phyloP scores from a whole-genome alignment of 192 early-diverging fungal genomes.

The Backusella circina region DNA sequence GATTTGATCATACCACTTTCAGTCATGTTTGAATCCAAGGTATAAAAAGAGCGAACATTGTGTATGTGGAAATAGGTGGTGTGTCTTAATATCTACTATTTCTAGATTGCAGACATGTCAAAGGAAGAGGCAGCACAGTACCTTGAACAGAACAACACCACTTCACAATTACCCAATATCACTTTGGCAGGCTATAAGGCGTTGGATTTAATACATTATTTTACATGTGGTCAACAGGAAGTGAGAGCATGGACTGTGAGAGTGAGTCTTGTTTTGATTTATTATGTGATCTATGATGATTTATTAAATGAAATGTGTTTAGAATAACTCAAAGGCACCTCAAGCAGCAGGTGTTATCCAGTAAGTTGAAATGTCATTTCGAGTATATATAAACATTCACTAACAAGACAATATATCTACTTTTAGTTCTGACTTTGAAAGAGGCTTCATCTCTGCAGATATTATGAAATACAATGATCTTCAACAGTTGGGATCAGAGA shows the following conservation, averaged over 20 bases:
- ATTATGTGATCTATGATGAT: not conserved
- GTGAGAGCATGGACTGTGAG: conserved; percentile 78
- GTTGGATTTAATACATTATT: conserved; percentile 70
- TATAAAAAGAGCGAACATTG: conserved; percentile 16
- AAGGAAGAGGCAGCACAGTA: conserved; percentile 44
- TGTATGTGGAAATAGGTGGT: not conserved
- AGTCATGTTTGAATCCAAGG: conserved; percentile 53
- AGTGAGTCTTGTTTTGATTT: conserved; percentile 5
- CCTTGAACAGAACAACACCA: conserved; percentile 24
- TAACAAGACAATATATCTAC: conserved; percentile 22
- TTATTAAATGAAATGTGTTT: not conserved
- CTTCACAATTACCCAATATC: conserved; percentile 60
- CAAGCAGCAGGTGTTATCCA: conserved; percentile 63
- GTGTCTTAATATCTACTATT: not conserved
- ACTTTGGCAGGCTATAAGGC: conserved; percentile 66
- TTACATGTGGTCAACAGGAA: conserved; percentile 75
- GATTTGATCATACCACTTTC: conserved; percentile 73
- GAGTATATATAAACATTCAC: conserved; percentile 25
- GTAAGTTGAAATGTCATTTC: conserved; percentile 22
- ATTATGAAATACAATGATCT: conserved; percentile 55
- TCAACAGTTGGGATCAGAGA: conserved; percentile 55
- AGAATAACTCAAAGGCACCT: conserved; percentile 66
- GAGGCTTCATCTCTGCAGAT: conserved; percentile 79
- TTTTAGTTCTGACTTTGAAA: conserved; percentile 70
- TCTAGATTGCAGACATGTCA: conserved; percentile 34